Conservation (phyloP, 108 stramenopile species). For the Craspedostauros australis region DNA sequence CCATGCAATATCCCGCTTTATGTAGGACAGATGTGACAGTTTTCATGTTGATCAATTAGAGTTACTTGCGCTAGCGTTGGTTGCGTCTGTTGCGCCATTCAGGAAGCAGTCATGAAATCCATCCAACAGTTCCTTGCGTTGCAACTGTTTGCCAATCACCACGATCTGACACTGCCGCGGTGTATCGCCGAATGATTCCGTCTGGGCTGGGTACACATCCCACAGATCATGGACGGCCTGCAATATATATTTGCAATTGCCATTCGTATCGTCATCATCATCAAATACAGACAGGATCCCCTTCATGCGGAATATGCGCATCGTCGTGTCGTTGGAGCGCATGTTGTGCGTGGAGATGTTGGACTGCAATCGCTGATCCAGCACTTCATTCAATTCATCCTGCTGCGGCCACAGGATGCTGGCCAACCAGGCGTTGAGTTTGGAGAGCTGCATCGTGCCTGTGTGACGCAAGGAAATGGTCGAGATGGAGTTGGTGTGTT, state of each 20-base stretch:
- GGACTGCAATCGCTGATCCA: conserved; percentile 15
- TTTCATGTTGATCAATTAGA: too few relatives aligned
- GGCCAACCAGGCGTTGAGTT: conserved; percentile 74
- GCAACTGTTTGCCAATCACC: conserved; percentile 78
- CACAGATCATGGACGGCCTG: conserved; percentile 86
- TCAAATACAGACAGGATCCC: conserved; percentile 54
- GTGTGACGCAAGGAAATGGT: conserved; percentile 44
- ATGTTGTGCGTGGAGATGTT: neutral
- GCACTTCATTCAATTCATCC: conserved; percentile 59
- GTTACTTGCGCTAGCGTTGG: too few relatives aligned
- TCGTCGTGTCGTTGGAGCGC: conserved; percentile 3
- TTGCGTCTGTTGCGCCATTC: too few relatives aligned
- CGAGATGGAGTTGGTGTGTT: conserved; percentile 56
- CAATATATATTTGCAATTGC: conserved; percentile 38
- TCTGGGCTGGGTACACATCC: conserved; percentile 67
- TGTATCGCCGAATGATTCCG: conserved; percentile 31
- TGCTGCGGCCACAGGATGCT: conserved; percentile 80
- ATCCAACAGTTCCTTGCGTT: conserved; percentile 27
- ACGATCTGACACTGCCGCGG: conserved; percentile 70
- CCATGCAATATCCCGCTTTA: too few relatives aligned
- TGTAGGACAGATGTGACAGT: too few relatives aligned
- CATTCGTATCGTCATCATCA: conserved; percentile 17
- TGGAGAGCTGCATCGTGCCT: conserved; percentile 47
- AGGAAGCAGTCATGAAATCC: conserved; percentile 66
- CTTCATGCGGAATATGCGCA: conserved; percentile 66